A percentile compares a stretch with the other conserved stretches of the same genome.
These are phyloP conservation scores for Xerocomus spinulosus DNA, from an alignment of 768 basidiomycete species.

Conservation along the genomic window DNA sequence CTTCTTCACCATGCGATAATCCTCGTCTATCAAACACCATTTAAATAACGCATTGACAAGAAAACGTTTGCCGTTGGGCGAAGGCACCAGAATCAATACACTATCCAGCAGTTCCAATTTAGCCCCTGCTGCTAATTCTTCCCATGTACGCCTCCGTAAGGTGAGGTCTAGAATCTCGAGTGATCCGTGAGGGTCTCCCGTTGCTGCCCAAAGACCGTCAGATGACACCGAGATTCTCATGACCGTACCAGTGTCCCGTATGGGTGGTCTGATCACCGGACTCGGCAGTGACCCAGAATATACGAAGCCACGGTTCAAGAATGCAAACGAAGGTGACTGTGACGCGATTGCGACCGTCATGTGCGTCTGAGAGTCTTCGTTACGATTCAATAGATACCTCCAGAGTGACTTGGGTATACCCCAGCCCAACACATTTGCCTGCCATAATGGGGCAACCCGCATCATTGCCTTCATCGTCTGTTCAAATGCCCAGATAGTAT, in stretches of 20 bases:
- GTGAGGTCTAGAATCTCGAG: neutral
- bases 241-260: neutral
- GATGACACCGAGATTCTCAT: conserved; percentile 14
- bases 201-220: conserved; percentile 14
- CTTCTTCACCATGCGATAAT: neutral
- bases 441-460: conserved; percentile 1
- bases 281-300: neutral
- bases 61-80: conserved; percentile 8
- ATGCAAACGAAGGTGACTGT: conserved; percentile 4
- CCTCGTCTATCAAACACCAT: conserved; percentile 2
- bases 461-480: neutral
- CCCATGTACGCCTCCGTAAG: neutral
- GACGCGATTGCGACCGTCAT: neutral
- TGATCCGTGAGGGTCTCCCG: neutral
- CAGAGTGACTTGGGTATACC: neutral
- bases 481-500: conserved; percentile 4
- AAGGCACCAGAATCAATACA: neutral
- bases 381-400: neutral
- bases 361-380: neutral
- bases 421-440: conserved; percentile 2
- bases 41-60: neutral
- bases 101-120: neutral
- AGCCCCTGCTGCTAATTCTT: neutral
- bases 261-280: neutral
- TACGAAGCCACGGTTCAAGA: neutral